Evolutionary conservation across 2,329 filamentous ascomycete species (phyloP).

Genomic region (Botrytis hyacinthi): DNA sequence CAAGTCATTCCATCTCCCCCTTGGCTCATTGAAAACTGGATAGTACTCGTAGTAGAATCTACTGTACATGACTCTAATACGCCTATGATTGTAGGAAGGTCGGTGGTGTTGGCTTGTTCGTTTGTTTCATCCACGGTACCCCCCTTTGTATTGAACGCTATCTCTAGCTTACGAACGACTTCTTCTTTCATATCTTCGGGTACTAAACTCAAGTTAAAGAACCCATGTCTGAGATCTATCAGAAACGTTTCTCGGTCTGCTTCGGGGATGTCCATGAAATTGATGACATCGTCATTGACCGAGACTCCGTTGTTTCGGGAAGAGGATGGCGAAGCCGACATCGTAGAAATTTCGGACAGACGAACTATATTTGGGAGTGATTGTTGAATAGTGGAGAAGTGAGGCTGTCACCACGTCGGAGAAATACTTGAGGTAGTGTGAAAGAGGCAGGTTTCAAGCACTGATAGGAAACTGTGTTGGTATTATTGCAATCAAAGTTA

Average conservation of each 20-base stretch:
- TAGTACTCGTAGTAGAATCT: not conserved
- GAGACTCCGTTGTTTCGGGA: not conserved
- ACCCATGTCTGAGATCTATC: not conserved
- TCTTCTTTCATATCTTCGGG: not conserved
- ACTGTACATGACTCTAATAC: not conserved
- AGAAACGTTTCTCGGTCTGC: not conserved
- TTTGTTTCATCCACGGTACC: not conserved
- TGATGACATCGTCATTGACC: not conserved
- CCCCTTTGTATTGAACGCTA: not conserved
- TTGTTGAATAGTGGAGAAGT: not conserved
- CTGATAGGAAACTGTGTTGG: not conserved
- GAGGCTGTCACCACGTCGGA: not conserved
- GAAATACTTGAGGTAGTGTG: not conserved
- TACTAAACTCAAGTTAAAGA: not conserved
- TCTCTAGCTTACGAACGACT: not conserved
- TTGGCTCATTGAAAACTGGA: rapidly evolving
- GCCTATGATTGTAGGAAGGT: not conserved
- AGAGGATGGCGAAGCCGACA: not conserved
- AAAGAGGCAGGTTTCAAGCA: not conserved
- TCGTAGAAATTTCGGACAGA: not conserved
- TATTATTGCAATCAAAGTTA: not conserved
- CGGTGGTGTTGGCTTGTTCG: not conserved
- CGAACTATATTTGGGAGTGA: not conserved
- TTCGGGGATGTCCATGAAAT: not conserved
- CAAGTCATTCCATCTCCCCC: not conserved